These are phyloP conservation scores for Ogataea henricii DNA, from an alignment of 805 yeast species.

Conservation along the genomic window DNA sequence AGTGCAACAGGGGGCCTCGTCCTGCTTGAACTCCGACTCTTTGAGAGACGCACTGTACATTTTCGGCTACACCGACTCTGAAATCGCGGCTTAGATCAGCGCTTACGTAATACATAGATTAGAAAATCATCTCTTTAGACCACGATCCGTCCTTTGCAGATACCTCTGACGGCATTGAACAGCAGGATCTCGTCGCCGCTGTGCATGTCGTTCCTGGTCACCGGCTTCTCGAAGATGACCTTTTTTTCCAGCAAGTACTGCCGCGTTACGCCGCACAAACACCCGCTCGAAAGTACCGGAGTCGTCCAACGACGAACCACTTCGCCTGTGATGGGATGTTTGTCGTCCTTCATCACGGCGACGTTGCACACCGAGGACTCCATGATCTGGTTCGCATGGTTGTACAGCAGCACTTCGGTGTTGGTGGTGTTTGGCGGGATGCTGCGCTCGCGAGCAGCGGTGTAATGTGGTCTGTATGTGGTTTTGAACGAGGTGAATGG, in stretches of 20 bases:
- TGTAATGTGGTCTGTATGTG: slow-evolving; percentile 66
- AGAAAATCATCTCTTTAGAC: slow-evolving; percentile 12
- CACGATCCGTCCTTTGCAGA: slow-evolving; percentile 58
- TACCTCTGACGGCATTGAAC: slow-evolving; percentile 85
- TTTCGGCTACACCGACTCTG: slow-evolving; percentile 67
- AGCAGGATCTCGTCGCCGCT: slow-evolving; percentile 72
- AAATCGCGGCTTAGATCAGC: slow-evolving; percentile 40
- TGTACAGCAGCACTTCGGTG: slow-evolving; percentile 72
- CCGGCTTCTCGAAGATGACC: slow-evolving; percentile 24
- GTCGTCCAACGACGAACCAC: slow-evolving; percentile 66
- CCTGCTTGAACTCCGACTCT: slow-evolving; percentile 71
- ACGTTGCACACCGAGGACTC: slow-evolving; percentile 86
- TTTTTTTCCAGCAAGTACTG: slow-evolving; percentile 50
- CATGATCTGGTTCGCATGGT: slow-evolving; percentile 58
- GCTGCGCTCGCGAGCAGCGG: slow-evolving; percentile 55
- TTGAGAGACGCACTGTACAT: slow-evolving; percentile 78
- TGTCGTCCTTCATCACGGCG: slow-evolving; percentile 52
- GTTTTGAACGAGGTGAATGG: slow-evolving; percentile 90
- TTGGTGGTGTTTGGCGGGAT: slow-evolving; percentile 34
- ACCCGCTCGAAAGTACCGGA: slow-evolving; percentile 76
- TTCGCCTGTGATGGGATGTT: slow-evolving; percentile 31
- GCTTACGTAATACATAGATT: not conserved
- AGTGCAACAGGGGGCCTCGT: slow-evolving; percentile 83
- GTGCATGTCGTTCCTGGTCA: slow-evolving; percentile 47
- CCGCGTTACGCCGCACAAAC: slow-evolving; percentile 82